Base-by-base conservation (phyloP, 768 basidiomycete genomes). In the Tricholoma flavovirens region DNA sequence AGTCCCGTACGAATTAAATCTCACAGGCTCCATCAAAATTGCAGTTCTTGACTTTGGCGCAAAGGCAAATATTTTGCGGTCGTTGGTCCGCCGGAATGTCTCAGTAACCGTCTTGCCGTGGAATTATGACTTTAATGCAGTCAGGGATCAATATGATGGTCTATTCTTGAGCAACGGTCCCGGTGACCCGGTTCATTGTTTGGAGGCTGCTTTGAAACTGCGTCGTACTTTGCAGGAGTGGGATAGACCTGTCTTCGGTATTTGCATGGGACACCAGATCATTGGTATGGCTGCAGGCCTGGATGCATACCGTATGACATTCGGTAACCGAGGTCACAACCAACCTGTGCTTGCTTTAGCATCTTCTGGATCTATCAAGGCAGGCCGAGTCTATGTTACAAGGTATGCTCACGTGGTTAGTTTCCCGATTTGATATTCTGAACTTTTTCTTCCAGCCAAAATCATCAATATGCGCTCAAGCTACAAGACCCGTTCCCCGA, bases 261-360 rank as follows among this genome's bases (percentile, higher is more conserved):
- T 99, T 62, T 99, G 97, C 73, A 98, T 99, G 97, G 97, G 96
- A 51, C 93, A 98, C 69, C 96, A 98, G 72, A 82, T 99, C 63
- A 90, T 99, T 62, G 97, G 96, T 49, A 90, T 99, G 80, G 97
- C 96, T 24, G 96, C 94, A 21, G 96, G 97, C 19, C 71, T 98
- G 53, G 95, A 97, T 62, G 93, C 95, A 17, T 98, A 98, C 71
- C 82, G 97, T 45, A 99, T 99, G 97, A 93, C 88, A 9, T 99
- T 98, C 68, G 97, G 97, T n/a, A 98, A 99, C 70, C 88, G 97
- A 62, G 97, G 97, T 15, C 97, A 99, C 72, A 99, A 99, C 69
- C 97, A 99, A 70, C 97, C 97, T 29, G 97, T 99, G 11, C 79
- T 99, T 43, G 96, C 97, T 26, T 77, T 98, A 53, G 93, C 95